phyloP scores from a whole-genome alignment of 2,329 filamentous ascomycete genomes.

The Esteya vermicola region DNA sequence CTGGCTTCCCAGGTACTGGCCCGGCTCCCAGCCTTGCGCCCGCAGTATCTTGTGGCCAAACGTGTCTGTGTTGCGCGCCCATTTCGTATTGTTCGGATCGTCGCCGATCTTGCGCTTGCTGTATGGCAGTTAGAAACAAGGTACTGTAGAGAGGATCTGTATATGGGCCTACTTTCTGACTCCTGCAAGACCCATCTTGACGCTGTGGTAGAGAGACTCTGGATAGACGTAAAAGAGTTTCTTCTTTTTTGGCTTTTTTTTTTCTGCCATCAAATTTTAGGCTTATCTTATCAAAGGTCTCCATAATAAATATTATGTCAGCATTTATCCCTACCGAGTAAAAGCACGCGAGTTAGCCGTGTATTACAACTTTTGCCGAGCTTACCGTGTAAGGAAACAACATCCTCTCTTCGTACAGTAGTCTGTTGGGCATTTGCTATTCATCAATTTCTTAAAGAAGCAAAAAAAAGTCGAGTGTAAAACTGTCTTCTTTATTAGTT shows the following conservation, averaged over 20 bases:
- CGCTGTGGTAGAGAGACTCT: neutral
- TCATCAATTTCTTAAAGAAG: no score
- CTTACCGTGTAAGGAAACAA: no score
- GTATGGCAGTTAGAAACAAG: conserved; percentile 7
- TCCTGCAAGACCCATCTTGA: conserved; percentile 52
- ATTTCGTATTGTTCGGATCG: conserved; percentile 93
- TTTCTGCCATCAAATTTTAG: conserved; percentile 26
- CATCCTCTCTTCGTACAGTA: no score
- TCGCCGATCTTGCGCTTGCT: conserved; percentile 56
- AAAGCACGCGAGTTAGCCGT: no score
- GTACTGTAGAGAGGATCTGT: neutral
- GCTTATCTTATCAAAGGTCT: no score
- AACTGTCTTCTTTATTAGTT: no score
- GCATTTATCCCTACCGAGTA: no score
- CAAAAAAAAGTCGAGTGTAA: no score
- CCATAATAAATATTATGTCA: no score
- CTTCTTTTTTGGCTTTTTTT: conserved; percentile 47
- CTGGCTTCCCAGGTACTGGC: conserved; percentile 65
- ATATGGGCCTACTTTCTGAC: conserved; percentile 43
- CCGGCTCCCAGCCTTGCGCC: conserved; percentile 81
- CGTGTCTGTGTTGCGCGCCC: conserved; percentile 66
- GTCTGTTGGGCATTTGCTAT: no score
- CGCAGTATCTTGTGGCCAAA: conserved; percentile 87
- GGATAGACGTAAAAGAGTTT: neutral
- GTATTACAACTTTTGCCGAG: no score